These are phyloP conservation scores for Alternaria postmessia DNA, from an alignment of 2,329 filamentous ascomycete genomes.

Conservation along the genomic window DNA sequence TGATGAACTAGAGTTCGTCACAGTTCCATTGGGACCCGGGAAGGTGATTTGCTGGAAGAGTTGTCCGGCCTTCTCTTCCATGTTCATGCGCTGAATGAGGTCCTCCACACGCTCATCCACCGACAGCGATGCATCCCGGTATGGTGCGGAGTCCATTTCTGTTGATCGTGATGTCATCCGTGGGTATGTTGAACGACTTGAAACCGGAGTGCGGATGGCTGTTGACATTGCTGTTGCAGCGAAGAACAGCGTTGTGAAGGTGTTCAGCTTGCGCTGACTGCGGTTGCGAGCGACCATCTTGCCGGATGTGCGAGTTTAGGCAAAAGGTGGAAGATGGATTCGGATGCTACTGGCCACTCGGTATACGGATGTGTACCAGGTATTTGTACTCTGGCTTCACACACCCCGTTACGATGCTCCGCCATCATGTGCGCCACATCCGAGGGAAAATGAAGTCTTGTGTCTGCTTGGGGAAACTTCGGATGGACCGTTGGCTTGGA, in stretches of 20 bases:
- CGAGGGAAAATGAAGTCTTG: slow-evolving; percentile 8
- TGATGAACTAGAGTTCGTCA: slow-evolving; percentile 44
- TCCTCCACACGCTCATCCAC: slow-evolving; percentile 60
- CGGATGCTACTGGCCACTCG: background rate
- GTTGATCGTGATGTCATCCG: slow-evolving; percentile 11
- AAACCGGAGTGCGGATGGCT: slow-evolving; percentile 17
- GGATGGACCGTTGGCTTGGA: slow-evolving; percentile 4
- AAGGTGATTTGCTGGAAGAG: slow-evolving; percentile 55
- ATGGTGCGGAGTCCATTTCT: slow-evolving; percentile 33
- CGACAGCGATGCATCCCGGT: slow-evolving; percentile 50
- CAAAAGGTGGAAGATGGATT: background rate
- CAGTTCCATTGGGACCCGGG: slow-evolving; percentile 44
- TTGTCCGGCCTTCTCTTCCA: slow-evolving; percentile 60
- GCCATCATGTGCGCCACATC: slow-evolving; percentile 10
- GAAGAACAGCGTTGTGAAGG: slow-evolving; percentile 23
- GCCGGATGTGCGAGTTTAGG: slow-evolving; percentile 3
- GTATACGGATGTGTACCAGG: background rate
- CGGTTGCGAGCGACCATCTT: slow-evolving; percentile 20
- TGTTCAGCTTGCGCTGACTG: slow-evolving; percentile 21
- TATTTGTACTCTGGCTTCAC: slow-evolving; percentile 21
- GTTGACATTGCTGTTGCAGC: slow-evolving; percentile 25
- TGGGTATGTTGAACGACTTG: slow-evolving; percentile 4
- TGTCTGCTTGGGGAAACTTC: slow-evolving; percentile 13
- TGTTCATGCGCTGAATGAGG: slow-evolving; percentile 55
- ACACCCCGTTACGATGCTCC: slow-evolving; percentile 1